Conservation (phyloP, 2,329 filamentous ascomycete species). For the Claviceps sp. region DNA sequence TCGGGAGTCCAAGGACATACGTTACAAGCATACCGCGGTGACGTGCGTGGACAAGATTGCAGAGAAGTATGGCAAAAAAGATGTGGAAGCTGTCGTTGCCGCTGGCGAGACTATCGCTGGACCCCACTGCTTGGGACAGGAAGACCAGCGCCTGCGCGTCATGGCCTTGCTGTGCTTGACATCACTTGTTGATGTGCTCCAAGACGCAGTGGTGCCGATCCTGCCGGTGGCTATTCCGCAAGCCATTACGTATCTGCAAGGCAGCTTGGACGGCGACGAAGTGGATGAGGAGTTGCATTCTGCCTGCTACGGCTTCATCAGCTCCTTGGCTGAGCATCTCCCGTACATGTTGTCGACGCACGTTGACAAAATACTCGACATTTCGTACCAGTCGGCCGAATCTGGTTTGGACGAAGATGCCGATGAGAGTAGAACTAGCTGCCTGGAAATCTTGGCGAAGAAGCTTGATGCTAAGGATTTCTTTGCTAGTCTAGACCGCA, state of each 20-base stretch:
- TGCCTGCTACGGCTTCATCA: constrained; percentile 68
- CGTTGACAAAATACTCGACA: constrained; percentile 55
- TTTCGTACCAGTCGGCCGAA: constrained; percentile 60
- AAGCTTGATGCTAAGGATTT: constrained; percentile 66
- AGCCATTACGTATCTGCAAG: constrained; percentile 56
- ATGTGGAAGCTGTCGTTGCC: constrained; percentile 59
- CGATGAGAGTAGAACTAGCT: constrained; percentile 51
- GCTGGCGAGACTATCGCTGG: constrained; percentile 69
- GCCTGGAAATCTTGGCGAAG: constrained; percentile 61
- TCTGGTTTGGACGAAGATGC: constrained; percentile 47
- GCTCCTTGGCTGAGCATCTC: constrained; percentile 65
- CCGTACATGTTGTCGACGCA: constrained; percentile 81
- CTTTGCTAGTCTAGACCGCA: constrained; percentile 58
- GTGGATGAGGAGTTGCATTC: constrained; percentile 58
- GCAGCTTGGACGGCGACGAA: constrained; percentile 40
- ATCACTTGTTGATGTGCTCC: constrained; percentile 77
- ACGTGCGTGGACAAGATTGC: constrained; percentile 85
- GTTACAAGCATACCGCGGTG: constrained; percentile 74
- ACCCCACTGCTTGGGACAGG: constrained; percentile 59
- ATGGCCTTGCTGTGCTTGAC: constrained; percentile 83
- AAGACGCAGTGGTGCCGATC: constrained; percentile 73
- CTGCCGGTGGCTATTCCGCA: constrained; percentile 63
- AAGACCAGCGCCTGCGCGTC: constrained; percentile 58
- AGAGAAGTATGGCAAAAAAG: constrained; percentile 91
- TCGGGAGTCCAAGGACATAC: constrained; percentile 54